Evolutionary conservation across 768 basidiomycete genomes (phyloP), one percentile per base, ranked within the genome.

Genomic region (Rhizopogon vinicolor): DNA sequence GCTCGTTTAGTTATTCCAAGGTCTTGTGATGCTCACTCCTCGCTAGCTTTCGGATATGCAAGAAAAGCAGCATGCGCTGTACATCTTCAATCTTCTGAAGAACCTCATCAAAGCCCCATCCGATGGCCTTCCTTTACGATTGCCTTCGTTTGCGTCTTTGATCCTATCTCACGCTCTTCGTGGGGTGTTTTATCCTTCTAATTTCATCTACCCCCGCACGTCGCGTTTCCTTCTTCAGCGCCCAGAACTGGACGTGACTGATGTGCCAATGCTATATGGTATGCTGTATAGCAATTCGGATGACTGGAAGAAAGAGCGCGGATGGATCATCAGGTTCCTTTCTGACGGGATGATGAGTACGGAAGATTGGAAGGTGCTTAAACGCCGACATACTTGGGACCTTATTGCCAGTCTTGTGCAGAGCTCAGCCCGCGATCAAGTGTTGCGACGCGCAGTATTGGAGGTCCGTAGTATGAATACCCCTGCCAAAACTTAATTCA

Each of bases 141-240:
- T 97, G 0, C 88, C 95, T 0, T 82, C 89, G 1, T 87, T 89
- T 57, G 81, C 85, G 5, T 86, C 91, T 2, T 82, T 98, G 16
- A 81, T 96, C 61, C 78, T 98, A 51, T 78, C 87, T 2, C 93
- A 98, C 59, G 84, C 91, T 2, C 72, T 97, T 5, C 80, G 87
- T 29, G 85, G 84, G 1, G 77, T 96, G 35, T 95, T 93, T 71
- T 87, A 91, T 58, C 94, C 96, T 0, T 86, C 90, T 2, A 86
- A 88, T 50, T 91, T 93, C 68, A 85, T 91, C 43, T 98, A 96
- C 65, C 93, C 95, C 0, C 73, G 87, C 14, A 89, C 87, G 0
- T 85, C 91, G 1, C 81, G 89, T 5, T 98, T 97, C 78, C 80
- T 98, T 5, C 80, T 98, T 0, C 94, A 97, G 69, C 84, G 96